These are phyloP conservation scores for Fusarium hostae DNA, from an alignment of 2,329 filamentous ascomycete species.

Conservation along the genomic window DNA sequence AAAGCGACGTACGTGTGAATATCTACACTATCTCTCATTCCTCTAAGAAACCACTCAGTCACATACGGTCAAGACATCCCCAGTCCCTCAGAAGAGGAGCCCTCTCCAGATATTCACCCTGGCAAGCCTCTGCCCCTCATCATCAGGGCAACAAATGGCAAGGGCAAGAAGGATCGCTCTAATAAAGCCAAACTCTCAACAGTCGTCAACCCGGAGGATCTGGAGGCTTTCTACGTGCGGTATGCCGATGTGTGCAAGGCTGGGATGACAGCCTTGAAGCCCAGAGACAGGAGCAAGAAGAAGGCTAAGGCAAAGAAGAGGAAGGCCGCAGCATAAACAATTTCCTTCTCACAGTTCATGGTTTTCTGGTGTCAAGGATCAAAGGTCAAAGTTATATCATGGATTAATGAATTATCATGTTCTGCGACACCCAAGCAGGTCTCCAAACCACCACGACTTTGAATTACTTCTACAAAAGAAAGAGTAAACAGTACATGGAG, in stretches of 20 bases:
- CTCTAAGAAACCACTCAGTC: constrained; percentile 49
- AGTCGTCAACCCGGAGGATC: constrained; percentile 77
- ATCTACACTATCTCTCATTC: background rate
- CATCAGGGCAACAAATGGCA: constrained; percentile 86
- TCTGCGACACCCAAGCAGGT: constrained; percentile 5
- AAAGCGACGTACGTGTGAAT: constrained; percentile 71
- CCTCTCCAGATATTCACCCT: constrained; percentile 69
- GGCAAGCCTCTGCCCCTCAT: constrained; percentile 75
- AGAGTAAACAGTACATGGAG: background rate
- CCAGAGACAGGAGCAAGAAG: constrained; percentile 89
- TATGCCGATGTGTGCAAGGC: constrained; percentile 94
- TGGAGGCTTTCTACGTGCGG: constrained; percentile 82
- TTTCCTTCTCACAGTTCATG: background rate
- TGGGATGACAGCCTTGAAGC: constrained; percentile 91
- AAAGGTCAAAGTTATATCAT: constrained; percentile 13
- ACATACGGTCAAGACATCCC: constrained; percentile 57
- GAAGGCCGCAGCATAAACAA: constrained; percentile 54
- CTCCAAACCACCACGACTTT: constrained; percentile 13
- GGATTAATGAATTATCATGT: constrained; percentile 36
- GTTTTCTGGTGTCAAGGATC: background rate
- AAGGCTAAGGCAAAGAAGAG: constrained; percentile 82
- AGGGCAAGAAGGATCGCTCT: constrained; percentile 66
- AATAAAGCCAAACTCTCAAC: constrained; percentile 83
- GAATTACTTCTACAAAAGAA: constrained; percentile 5
- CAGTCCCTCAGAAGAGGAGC: constrained; percentile 58